A percentile compares a stretch with the other conserved stretches of the same genome.
phyloP scores from a whole-genome alignment of 495 filamentous ascomycete species.

The Talaromyces adpressus region DNA sequence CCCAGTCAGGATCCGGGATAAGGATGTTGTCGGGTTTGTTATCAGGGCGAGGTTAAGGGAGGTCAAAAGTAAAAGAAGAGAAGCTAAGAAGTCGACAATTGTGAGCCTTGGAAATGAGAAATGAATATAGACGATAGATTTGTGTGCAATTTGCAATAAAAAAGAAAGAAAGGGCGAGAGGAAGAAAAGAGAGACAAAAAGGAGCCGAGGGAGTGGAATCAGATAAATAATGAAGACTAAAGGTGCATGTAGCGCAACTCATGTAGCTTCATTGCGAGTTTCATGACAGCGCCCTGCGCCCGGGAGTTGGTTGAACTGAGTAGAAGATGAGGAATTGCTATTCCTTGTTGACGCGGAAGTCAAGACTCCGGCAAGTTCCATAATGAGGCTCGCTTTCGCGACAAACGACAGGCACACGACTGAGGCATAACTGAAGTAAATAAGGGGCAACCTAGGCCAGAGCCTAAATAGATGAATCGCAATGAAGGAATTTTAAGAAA shows the following conservation, averaged over 20 bases:
- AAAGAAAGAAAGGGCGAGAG: neutral
- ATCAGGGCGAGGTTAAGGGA: slow-evolving; percentile 14
- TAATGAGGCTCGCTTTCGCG: neutral
- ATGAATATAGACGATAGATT: slow-evolving; percentile 2
- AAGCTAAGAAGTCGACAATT: slow-evolving; percentile 10
- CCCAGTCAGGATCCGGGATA: neutral
- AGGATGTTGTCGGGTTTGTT: neutral
- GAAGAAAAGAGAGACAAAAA: neutral
- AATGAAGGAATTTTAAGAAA: neutral
- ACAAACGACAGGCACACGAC: neutral
- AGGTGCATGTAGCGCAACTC: neutral
- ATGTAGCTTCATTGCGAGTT: neutral
- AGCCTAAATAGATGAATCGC: neutral
- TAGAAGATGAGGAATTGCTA: neutral
- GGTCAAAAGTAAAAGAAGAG: slow-evolving; percentile 14
- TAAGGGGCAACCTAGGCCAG: neutral
- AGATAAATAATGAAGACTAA: neutral
- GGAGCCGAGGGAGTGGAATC: neutral
- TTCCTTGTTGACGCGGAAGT: neutral
- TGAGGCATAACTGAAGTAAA: neutral
- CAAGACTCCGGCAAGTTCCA: neutral
- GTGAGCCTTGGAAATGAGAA: slow-evolving; percentile 9
- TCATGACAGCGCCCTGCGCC: neutral
- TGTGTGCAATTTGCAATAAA: neutral
- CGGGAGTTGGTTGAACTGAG: neutral